Evolutionary conservation across 1,139 yeast species (phyloP), one percentile per base, ranked within the genome.

Genomic region (Sugiyamaella sp.): DNA sequence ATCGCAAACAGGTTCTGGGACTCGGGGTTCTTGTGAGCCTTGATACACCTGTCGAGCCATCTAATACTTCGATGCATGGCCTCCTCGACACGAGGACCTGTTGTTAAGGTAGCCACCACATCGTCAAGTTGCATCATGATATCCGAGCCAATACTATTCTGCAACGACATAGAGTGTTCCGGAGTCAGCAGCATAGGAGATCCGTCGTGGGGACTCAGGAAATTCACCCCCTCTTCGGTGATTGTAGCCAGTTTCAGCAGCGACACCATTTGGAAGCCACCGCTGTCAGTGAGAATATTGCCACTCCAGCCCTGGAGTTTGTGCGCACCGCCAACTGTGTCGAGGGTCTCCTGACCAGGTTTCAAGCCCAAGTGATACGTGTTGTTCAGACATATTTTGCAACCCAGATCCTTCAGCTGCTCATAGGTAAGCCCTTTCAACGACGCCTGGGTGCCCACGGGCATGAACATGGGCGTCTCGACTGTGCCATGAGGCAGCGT

Each of bases 241-340:
- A 74, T 74, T 1, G 75, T 74, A 3, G 79, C 79, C 46, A 74
- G 67, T 54, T 74, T 74, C 42, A 75, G 64, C 44, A 74, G 61
- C n/a, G 77, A 73, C 14, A 74, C 79, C 79, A 74, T 74, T 57
- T 74, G 79, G 57, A 74, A 74, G 52, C 78, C 78, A 40, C 78
- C 78, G 35, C 74, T 69, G 55, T 74, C 78, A 20, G 78, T 74
- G 41, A 74, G 61, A 51, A 74, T 74, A 57, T 75, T 75, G 10
- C 73, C 59, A 52, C 69, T 67, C 79, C 79, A 74, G 14, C 68
- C 62, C 62, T 74, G 79, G 19, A 74, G 62, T 44, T 63, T 65
- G 55, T 74, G 79, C 1, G 79, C 77, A 2, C 79, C 79, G 8
- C 78, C 79, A 10, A 74, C 70, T 1, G 59, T 54, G 51, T 74